A percentile compares a stretch with the other conserved stretches of the same genome.
Conservation (phyloP, 352 stramenopile genomes). For the Phytophthora agathidicida region DNA sequence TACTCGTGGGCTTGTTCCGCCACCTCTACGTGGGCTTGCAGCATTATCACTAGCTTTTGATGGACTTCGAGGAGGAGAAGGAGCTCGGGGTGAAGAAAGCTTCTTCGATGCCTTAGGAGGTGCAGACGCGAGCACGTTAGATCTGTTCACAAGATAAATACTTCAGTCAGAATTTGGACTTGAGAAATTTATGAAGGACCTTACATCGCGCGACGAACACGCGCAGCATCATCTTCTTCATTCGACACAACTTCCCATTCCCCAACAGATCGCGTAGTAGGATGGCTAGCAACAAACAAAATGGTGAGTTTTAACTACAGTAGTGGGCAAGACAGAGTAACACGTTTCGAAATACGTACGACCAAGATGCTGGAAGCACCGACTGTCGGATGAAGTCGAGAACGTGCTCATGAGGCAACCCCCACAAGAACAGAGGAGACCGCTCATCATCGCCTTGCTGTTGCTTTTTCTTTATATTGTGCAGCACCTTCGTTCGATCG, state of each 20-base stretch:
- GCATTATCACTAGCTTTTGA: slow-evolving; percentile 4
- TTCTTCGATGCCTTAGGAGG: slow-evolving; percentile 13
- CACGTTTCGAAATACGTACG: slow-evolving; percentile 41
- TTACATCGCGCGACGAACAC: slow-evolving; percentile 20
- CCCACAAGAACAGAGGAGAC: slow-evolving; percentile 63
- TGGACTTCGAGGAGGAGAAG: slow-evolving; percentile 19
- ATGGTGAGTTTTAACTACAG: background rate
- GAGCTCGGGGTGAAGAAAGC: slow-evolving; percentile 21
- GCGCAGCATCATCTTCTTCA: slow-evolving; percentile 26
- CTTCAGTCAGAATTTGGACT: background rate
- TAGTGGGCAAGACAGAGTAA: background rate
- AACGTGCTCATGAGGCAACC: slow-evolving; percentile 70
- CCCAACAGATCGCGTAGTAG: slow-evolving; percentile 34
- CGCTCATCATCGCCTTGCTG: slow-evolving; percentile 2
- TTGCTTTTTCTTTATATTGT: slow-evolving; percentile 28
- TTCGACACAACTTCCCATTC: slow-evolving; percentile 51
- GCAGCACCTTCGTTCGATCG: slow-evolving; percentile 61
- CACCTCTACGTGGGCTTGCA: slow-evolving; percentile 14
- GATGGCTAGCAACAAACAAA: slow-evolving; percentile 14
- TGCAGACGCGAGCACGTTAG: slow-evolving; percentile 16
- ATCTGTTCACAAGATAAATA: slow-evolving; percentile 4
- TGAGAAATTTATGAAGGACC: background rate
- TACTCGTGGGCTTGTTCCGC: slow-evolving; percentile 12
- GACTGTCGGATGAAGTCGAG: slow-evolving; percentile 83
- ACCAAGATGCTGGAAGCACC: slow-evolving; percentile 67